Conservation (phyloP, 306 rosid species). For the Malus asiatica region DNA sequence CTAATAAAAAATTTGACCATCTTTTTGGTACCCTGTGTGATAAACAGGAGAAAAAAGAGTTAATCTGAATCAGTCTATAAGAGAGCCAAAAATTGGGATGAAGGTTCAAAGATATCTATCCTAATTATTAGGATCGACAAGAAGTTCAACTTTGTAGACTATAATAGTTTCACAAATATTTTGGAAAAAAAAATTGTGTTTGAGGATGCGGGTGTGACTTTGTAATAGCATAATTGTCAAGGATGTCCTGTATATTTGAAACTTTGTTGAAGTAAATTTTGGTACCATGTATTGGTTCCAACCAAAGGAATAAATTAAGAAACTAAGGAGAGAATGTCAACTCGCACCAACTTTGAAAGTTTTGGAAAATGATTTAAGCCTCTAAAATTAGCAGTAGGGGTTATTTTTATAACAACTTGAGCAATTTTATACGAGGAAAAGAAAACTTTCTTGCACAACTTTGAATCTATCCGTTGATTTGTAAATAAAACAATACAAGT, state of each 20-base stretch:
- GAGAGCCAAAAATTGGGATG: neutral
- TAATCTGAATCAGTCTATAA: neutral
- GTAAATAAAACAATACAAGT: neutral
- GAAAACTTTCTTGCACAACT: neutral
- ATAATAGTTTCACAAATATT: neutral
- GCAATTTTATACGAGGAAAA: neutral
- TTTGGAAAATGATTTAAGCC: neutral
- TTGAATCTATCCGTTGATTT: neutral
- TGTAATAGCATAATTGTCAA: neutral
- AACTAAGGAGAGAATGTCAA: neutral
- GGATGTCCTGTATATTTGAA: neutral
- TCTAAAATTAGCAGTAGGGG: neutral
- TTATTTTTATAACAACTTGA: neutral
- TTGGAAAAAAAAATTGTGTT: neutral
- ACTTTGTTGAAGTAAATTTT: neutral
- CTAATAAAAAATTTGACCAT: too few relatives aligned
- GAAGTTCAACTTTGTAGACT: neutral
- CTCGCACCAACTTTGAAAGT: slow-evolving; percentile 1
- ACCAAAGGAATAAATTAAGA: neutral
- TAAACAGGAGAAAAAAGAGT: too few relatives aligned
- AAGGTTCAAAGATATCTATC: neutral
- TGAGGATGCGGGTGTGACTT: too few relatives aligned
- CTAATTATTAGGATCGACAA: neutral
- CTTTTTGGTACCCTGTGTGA: too few relatives aligned
- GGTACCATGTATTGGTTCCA: neutral